Base-by-base conservation (phyloP, 441 rosid genomes). In the Corymbia citriodora region DNA sequence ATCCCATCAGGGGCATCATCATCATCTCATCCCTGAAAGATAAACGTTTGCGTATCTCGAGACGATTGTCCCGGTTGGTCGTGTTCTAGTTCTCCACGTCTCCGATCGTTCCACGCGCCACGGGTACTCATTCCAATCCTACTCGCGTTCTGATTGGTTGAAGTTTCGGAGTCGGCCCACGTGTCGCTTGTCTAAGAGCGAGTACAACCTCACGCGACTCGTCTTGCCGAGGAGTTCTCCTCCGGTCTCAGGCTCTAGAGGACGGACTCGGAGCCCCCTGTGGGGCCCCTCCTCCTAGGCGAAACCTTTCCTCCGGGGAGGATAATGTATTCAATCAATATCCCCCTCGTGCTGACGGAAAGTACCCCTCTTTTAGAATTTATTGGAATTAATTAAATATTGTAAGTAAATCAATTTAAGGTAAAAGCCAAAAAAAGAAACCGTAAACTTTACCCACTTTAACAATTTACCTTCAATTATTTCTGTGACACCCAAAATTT, bases 61-160 rank as follows among this genome's bases (percentile, higher is more conserved):
- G 85, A 79, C 52, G 49, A 48, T 36, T 72, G 14, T 59, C 45
- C 6, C 45, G 45, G n/a, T 59, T 19, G 9, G 49, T 18, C 18
- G 48, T 19, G 83, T 74, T 40, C 49, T 10, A 36, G 50, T 36
- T 40, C 49, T 19, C 12, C 83, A 74, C 83, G 83, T 36, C 83
- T 74, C 27, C 21, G 10, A 45, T 50, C 52, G 8, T 25, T 45
- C 52, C 5, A 23, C 85, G 52, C n/a, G 85, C 52, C 85, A 10
- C 50, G 52, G 1, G 15, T 45, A 23, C 10, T 1, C 10, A 8
- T 7, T 21, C 5, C 3, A 0, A 2, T 0, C 2, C 0, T 40
- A 40, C 85, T 79, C 85, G 52, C 52, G 18, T 6, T 79, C 85
- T 23, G 52, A 45, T 14, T 23, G 85, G 85, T 13, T 8, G n/a